Evolutionary conservation across 257 asterid genomes (phyloP), one percentile per base, ranked within the genome.

Genomic region (Ilex aquifolium): DNA sequence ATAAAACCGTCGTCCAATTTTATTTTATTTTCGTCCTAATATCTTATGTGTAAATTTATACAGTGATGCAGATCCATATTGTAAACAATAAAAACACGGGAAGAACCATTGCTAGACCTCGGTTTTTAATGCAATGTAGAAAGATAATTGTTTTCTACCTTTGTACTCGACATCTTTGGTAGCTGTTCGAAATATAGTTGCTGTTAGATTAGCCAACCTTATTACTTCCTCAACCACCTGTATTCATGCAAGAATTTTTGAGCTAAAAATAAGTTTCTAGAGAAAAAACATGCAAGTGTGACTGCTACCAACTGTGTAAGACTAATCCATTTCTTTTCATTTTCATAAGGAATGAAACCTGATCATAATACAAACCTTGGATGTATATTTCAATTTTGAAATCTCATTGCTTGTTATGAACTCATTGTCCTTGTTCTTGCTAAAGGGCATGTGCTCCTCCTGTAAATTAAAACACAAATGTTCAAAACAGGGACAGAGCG

Each of bases 211-310:
- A 12, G 76, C 89, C 80, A 85, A 32, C 65, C 89, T 76, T 32
- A 80, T 68, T 31, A 65, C 63, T 69, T 85, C 93, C 53, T 80
- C 93, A 40, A 85, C 85, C 66, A 82, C 83, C 92, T 85, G 61
- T 57, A 30, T 55, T 13, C 55, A 65, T 57, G 12, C 30, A 56
- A 40, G 9, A 51, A 30, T 48, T 2, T 48, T 10, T 48, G 7
- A n/a, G n/a, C n/a, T n/a, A n/a, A n/a, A n/a, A n/a, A n/a, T 36
- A n/a, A n/a, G n/a, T n/a, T n/a, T n/a, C n/a, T n/a, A n/a, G n/a
- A n/a, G n/a, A 36, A 3, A n/a, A n/a, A n/a, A n/a, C n/a, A n/a
- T n/a, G n/a, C n/a, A n/a, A n/a, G n/a, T n/a, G n/a, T n/a, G n/a
- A n/a, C n/a, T n/a, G n/a, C n/a, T 21, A 21, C 27, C 27, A 21